Evolutionary conservation across 352 stramenopile species (phyloP), one percentile per base, ranked within the genome.

Genomic region (Phytophthora gonapodyides): DNA sequence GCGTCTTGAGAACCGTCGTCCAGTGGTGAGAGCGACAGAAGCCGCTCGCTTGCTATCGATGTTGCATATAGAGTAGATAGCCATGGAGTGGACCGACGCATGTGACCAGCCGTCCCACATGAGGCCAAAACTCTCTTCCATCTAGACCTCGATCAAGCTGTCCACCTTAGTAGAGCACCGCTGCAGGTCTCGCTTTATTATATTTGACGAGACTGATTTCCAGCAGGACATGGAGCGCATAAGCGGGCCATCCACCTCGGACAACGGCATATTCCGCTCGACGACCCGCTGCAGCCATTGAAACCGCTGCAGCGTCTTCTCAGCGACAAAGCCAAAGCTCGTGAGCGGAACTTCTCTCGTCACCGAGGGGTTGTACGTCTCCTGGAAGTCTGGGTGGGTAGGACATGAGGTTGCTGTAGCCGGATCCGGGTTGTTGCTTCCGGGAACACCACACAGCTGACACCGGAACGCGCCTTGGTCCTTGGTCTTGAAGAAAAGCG

Each of bases 251-350:
- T 67, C 57, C 3, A 71, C 49, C 41, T 67, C 44, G 30, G 21
- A 44, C 7, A 67, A 21, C 9, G 57, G 64, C 1, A 47, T 21
- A 35, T 67, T 66, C 12, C 57, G 42, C 21, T 55, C 43, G 1
- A 58, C 46, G 17, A 67, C 8, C 57, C 57, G 67, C 3, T 35
- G 40, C 15, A 71, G 33, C 51, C 38, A 67, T 33, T 52, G 27
- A 43, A 42, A 59, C 33, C 54, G 16, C 35, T 64, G 49, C 16
- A 31, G 44, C n/a, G 49, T 37, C n/a, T 41, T 15, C 16, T 47
- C 61, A 4, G 58, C 27, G 0, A 63, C 54, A 8, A 69, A 63
- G 4, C 61, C 36, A 24, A 61, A 65, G 3, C 21, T 24, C 21
- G 21, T 24, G 21, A 24, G 21, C 1, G 21, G n/a, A n/a, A 24